A percentile compares a stretch with the other conserved stretches of the same genome.
phyloP scores from a whole-genome alignment of 352 stramenopile genomes.

The Phytophthora pinifolia region DNA sequence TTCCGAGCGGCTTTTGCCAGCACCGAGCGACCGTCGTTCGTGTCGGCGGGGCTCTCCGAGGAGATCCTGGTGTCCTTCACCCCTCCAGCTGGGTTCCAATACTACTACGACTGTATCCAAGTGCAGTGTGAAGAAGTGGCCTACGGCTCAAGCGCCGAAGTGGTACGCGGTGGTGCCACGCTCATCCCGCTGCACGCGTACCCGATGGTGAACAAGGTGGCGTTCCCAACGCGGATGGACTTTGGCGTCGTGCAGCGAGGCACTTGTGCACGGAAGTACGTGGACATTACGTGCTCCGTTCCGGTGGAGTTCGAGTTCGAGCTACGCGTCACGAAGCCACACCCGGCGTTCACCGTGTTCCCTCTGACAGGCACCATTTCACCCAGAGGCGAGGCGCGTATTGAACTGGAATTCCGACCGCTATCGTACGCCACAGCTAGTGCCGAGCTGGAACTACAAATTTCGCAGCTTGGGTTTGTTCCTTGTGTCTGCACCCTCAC shows the following conservation, averaged over 20 bases:
- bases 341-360: conserved; percentile 79
- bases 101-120: conserved; percentile 90
- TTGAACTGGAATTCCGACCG: conserved; percentile 81
- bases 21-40: conserved; percentile 50
- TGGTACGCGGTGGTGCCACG: conserved; percentile 37
- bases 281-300: conserved; percentile 72
- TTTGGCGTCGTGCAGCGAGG: conserved; percentile 75
- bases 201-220: conserved; percentile 77
- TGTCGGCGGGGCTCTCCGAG: conserved; percentile 76
- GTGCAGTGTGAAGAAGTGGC: conserved; percentile 73
- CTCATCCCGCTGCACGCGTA: conserved; percentile 88
- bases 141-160: conserved; percentile 57
- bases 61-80: conserved; percentile 79
- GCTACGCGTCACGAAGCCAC: conserved; percentile 57
- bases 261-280: conserved; percentile 34
- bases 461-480: conserved; percentile 82
- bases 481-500: conserved; percentile 60
- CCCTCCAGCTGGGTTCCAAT: conserved; percentile 67
- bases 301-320: conserved; percentile 90
- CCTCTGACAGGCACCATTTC: conserved; percentile 72
- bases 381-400: conserved; percentile 54
- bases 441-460: conserved; percentile 61
- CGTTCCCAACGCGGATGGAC: conserved; percentile 76
- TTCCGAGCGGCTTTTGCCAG: conserved; percentile 59
- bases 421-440: conserved; percentile 60